Conservation (phyloP, 176 grass and related monocot genomes). For the Poa pratensis region DNA sequence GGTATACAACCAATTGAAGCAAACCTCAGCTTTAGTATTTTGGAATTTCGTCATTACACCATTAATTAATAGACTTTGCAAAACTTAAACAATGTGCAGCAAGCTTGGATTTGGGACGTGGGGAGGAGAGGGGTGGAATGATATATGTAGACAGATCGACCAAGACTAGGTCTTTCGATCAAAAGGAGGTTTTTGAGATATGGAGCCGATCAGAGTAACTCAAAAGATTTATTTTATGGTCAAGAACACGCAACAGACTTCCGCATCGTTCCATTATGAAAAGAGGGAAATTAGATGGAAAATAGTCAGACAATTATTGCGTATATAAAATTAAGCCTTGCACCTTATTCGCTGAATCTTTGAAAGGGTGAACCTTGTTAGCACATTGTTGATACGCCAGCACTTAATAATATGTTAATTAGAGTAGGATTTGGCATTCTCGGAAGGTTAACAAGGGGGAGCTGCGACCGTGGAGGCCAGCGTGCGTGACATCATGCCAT, state of each 20-base stretch:
- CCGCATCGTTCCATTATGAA: background rate
- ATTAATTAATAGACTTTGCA: background rate
- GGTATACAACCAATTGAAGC: background rate
- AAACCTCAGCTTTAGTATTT: background rate
- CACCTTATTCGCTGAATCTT: background rate
- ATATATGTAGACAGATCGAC: background rate
- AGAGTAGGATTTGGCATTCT: slow-evolving; percentile 37
- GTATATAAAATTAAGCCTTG: background rate
- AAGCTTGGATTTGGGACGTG: slow-evolving; percentile 12
- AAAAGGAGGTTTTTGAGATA: slow-evolving; percentile 19
- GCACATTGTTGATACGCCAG: background rate
- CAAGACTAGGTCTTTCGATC: background rate
- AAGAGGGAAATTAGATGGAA: background rate
- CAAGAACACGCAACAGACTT: background rate
- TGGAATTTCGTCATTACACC: background rate
- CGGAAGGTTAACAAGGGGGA: slow-evolving; percentile 11
- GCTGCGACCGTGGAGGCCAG: background rate
- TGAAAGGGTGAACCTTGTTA: background rate
- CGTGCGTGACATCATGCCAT: slow-evolving; percentile 30
- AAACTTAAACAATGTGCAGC: background rate
- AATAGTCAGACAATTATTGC: slow-evolving; percentile 27
- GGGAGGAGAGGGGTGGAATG: background rate
- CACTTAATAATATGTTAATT: background rate
- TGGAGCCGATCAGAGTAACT: background rate
- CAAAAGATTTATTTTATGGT: background rate